A percentile compares a stretch with the other conserved stretches of the same genome.
Evolutionary conservation across 108 stramenopile species (phyloP).

Genomic region (Skeletonema menzelii): DNA sequence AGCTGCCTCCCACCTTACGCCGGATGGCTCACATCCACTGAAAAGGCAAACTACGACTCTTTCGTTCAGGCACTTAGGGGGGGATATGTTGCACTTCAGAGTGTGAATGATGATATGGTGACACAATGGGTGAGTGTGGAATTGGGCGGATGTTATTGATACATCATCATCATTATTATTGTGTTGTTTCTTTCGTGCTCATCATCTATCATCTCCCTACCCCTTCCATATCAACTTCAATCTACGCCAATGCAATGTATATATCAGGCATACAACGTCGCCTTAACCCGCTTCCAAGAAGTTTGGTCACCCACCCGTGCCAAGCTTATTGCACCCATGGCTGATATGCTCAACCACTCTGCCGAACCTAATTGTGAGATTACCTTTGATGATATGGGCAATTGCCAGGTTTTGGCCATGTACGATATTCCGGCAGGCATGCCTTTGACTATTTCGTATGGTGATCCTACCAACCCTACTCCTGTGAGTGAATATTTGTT

Average conservation of each 20-base stretch:
- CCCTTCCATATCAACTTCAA: too few relatives aligned
- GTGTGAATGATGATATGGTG: background rate
- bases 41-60: background rate
- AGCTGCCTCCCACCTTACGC: slow-evolving; percentile 6
- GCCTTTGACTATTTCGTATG: slow-evolving; percentile 31
- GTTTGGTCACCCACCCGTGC: slow-evolving; percentile 22
- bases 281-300: slow-evolving; percentile 30
- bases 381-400: slow-evolving; percentile 25
- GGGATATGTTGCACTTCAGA: background rate
- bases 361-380: slow-evolving; percentile 42
- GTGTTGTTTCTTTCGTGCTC: slow-evolving; percentile 7
- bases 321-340: slow-evolving; percentile 41
- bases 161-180: background rate
- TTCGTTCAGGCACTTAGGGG: background rate
- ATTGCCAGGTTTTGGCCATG: slow-evolving; percentile 28
- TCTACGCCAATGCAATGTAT: background rate
- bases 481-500: background rate
- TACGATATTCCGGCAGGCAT: slow-evolving; percentile 22
- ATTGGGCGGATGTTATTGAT: background rate
- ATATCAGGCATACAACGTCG: slow-evolving; percentile 43
- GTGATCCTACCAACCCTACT: slow-evolving; percentile 50
- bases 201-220: background rate
- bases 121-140: background rate
- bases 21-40: slow-evolving; percentile 7
- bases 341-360: slow-evolving; percentile 42